Evolutionary conservation across 441 rosid genomes (phyloP).

Genomic region (Jatropha multifida): DNA sequence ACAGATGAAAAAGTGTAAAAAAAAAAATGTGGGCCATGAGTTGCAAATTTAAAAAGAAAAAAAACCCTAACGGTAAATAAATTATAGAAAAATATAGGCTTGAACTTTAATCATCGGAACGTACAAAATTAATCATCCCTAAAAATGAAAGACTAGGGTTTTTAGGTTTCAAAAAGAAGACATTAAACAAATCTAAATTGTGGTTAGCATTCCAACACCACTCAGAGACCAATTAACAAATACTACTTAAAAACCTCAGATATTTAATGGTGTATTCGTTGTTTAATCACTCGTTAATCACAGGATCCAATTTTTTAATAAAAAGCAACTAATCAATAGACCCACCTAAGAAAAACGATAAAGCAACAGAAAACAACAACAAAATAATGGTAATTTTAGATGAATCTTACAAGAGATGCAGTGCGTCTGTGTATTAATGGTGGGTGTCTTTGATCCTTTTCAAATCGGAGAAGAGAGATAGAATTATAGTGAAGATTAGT

Average conservation of each 20-base stretch:
- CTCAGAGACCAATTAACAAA: background rate
- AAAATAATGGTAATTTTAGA: no score
- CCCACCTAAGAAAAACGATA: background rate
- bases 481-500: background rate
- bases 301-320: background rate
- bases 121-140: background rate
- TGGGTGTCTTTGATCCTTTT: background rate
- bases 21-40: slow-evolving; percentile 30
- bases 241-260: no score
- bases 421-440: background rate
- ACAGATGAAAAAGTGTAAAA: slow-evolving; percentile 20
- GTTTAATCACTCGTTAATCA: background rate
- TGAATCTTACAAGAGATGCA: slow-evolving; percentile 6
- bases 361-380: background rate
- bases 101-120: background rate
- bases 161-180: background rate
- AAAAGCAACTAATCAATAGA: background rate
- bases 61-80: background rate
- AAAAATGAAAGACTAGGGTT: background rate
- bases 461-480: background rate
- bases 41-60: slow-evolving; percentile 11
- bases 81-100: background rate
- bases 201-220: slow-evolving; percentile 5
- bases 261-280: background rate
- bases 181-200: background rate